These are phyloP conservation scores for Neltuma alba DNA, from an alignment of 306 rosid genomes.

Conservation along the genomic window DNA sequence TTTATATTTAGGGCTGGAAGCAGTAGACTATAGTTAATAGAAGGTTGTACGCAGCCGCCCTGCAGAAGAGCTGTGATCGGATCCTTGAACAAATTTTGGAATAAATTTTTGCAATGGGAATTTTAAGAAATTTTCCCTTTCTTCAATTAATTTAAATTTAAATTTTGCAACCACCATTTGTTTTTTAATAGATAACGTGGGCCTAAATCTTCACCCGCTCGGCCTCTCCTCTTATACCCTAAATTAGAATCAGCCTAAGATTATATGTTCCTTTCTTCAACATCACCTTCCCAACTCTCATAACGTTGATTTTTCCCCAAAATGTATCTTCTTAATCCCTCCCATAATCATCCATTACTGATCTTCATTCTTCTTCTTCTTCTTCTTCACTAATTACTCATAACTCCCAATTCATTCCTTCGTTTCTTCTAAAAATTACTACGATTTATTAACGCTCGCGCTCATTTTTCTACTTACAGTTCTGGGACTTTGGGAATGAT, in stretches of 20 bases:
- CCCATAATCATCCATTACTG: neutral
- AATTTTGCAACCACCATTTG: neutral
- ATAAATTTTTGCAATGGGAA: too few relatives aligned
- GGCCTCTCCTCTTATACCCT: neutral
- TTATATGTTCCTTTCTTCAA: neutral
- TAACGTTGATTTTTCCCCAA: neutral
- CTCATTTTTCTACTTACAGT: neutral
- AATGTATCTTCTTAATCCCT: neutral
- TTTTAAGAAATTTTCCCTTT: too few relatives aligned
- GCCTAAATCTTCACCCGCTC: neutral
- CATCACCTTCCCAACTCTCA: neutral
- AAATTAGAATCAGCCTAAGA: neutral
- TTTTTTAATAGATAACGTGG: neutral
- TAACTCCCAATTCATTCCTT: neutral
- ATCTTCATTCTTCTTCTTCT: neutral
- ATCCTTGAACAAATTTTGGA: too few relatives aligned
- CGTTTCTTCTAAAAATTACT: neutral
- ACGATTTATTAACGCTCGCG: neutral
- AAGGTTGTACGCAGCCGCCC: too few relatives aligned
- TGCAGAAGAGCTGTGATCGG: too few relatives aligned
- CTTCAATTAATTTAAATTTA: neutral
- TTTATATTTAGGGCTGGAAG: too few relatives aligned
- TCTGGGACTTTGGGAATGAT: neutral
- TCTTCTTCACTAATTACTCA: neutral
- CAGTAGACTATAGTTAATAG: too few relatives aligned